phyloP scores from a whole-genome alignment of 495 filamentous ascomycete species.

The Platismatia glauca region DNA sequence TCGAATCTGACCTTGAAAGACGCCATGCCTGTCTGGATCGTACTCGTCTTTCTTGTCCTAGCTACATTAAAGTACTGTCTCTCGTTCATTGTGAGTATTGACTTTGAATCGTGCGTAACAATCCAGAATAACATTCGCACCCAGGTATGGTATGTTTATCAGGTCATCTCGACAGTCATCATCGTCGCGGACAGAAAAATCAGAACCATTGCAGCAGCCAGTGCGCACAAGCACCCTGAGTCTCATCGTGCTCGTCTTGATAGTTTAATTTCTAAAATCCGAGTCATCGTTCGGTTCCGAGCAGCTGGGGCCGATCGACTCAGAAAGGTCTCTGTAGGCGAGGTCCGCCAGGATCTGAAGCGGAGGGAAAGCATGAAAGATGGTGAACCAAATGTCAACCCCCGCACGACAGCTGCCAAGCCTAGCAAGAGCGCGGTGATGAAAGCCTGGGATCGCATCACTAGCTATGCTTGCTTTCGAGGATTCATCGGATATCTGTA shows the following conservation, averaged over 20 bases:
- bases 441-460: conserved; percentile 12
- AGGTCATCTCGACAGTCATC: conserved; percentile 20
- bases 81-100: conserved; percentile 18
- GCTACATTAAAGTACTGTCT: conserved; percentile 18
- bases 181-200: conserved; percentile 17
- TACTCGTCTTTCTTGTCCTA: conserved; percentile 19
- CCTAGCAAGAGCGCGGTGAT: neutral
- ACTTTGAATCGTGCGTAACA: too few species aligned
- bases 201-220: conserved; percentile 14
- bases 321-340: conserved; percentile 14
- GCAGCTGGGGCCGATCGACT: conserved; percentile 7
- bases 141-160: conserved; percentile 21
- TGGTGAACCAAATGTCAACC: neutral
- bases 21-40: conserved; percentile 21
- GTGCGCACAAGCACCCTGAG: conserved; percentile 16
- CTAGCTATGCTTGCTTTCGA: conserved; percentile 18
- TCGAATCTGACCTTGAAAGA: neutral
- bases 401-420: neutral
- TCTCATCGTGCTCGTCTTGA: conserved; percentile 17
- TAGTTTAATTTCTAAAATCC: conserved; percentile 7
- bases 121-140: neutral
- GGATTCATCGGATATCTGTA: conserved; percentile 19
- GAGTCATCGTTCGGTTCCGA: conserved; percentile 14
- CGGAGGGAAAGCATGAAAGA: conserved; percentile 10
- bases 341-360: conserved; percentile 16